Conservation (phyloP, 768 basidiomycete genomes). For the Daedalea quercina region DNA sequence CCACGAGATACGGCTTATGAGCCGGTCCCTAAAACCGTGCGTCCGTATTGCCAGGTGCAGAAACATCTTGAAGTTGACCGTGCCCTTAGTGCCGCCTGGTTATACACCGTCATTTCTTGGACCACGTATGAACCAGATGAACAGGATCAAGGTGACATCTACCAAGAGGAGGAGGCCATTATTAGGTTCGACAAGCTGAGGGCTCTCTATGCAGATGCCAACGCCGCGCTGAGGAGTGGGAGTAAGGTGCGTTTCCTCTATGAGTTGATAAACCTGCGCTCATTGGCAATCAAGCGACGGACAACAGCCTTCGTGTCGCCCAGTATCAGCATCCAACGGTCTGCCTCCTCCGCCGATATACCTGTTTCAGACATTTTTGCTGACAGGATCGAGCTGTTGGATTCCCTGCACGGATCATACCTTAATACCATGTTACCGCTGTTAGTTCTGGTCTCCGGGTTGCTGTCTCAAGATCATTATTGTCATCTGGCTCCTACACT, state of each 20-base stretch:
- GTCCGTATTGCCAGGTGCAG: constrained; percentile 11
- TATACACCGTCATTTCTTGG: constrained; percentile 23
- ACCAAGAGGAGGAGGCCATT: constrained; percentile 30
- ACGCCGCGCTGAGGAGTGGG: constrained; percentile 36
- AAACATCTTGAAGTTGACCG: neutral
- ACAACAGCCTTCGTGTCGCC: constrained; percentile 29
- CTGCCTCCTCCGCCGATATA: neutral
- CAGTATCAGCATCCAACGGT: neutral
- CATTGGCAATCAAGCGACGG: constrained; percentile 28
- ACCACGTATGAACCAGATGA: constrained; percentile 30
- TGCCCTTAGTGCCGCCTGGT: constrained; percentile 17
- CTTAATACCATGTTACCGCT: constrained; percentile 41
- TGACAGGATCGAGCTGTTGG: constrained; percentile 11
- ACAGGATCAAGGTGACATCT: constrained; percentile 21
- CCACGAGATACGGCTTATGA: constrained; percentile 55
- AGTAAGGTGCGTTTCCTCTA: constrained; percentile 30
- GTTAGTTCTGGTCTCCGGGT: constrained; percentile 53
- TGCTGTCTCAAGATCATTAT: constrained; percentile 45
- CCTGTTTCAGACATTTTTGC: constrained; percentile 3
- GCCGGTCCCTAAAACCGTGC: constrained; percentile 58
- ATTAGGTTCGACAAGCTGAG: constrained; percentile 37
- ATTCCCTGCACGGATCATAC: constrained; percentile 6
- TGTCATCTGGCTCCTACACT: constrained; percentile 44
- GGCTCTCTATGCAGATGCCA: constrained; percentile 45
- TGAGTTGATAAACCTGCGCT: neutral